These are phyloP conservation scores for Boletus pseudo-olivaceus DNA, from an alignment of 768 basidiomycete genomes.

Conservation along the genomic window DNA sequence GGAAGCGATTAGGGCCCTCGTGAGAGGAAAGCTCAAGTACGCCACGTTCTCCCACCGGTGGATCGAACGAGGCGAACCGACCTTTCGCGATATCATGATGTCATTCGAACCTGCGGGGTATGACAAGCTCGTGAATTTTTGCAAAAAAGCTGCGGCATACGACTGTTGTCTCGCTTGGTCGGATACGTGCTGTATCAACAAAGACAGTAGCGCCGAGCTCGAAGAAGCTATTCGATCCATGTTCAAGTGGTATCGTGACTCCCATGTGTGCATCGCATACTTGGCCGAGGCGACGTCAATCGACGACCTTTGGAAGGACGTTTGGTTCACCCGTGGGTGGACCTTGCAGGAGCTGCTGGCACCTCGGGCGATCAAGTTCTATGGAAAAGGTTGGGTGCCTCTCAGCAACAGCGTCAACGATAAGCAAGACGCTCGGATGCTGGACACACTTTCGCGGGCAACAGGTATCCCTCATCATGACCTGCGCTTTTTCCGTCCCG, in stretches of 20 bases:
- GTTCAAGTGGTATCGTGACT: conserved; percentile 32
- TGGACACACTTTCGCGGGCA: conserved; percentile 24
- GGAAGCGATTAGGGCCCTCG: conserved; percentile 23
- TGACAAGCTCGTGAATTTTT: conserved; percentile 23
- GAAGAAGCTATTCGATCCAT: conserved; percentile 34
- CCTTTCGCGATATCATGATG: conserved; percentile 29
- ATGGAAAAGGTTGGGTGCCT: conserved; percentile 25
- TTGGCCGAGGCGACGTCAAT: conserved; percentile 28
- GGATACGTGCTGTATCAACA: conserved; percentile 36
- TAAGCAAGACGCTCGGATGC: conserved; percentile 23
- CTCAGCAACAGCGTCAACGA: conserved; percentile 27
- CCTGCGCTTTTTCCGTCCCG: conserved; percentile 22
- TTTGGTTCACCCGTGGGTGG: conserved; percentile 34
- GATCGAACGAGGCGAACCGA: conserved; percentile 30
- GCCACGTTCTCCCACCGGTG: conserved; percentile 30
- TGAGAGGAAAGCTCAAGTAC: conserved; percentile 24
- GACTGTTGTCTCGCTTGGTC: conserved; percentile 31
- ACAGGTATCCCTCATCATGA: conserved; percentile 27
- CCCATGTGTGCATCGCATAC: conserved; percentile 32
- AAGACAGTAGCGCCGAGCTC: conserved; percentile 33
- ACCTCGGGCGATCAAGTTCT: conserved; percentile 31
- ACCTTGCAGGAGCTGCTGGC: conserved; percentile 30
- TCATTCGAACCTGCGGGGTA: conserved; percentile 29
- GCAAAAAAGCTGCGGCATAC: conserved; percentile 26
- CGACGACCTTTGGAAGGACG: conserved; percentile 24